A percentile compares a stretch with the other conserved stretches of the same genome.
phyloP scores from a whole-genome alignment of 768 basidiomycete genomes.

The Melanogaster broomeanus region DNA sequence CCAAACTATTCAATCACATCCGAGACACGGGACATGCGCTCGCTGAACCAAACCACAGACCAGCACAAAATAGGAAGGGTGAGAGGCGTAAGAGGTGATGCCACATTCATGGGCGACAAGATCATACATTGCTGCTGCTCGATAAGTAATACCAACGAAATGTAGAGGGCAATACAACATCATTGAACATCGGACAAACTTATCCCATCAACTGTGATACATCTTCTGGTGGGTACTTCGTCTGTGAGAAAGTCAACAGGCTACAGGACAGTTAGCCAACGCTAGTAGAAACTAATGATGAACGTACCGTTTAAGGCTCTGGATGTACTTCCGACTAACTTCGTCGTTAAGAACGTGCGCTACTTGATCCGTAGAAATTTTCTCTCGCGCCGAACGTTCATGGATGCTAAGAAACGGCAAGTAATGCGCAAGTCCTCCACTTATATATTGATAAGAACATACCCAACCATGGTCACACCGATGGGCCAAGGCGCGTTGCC shows the following conservation, averaged over 20 bases:
- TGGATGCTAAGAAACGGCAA: slow-evolving; percentile 66
- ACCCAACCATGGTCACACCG: slow-evolving; percentile 99
- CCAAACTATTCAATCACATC: slow-evolving; percentile 76
- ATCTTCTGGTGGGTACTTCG: slow-evolving; percentile 93
- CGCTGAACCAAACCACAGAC: slow-evolving; percentile 37
- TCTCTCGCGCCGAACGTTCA: slow-evolving; percentile 96
- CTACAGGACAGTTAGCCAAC: slow-evolving; percentile 42
- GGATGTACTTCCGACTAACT: slow-evolving; percentile 98
- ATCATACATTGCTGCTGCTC: slow-evolving; percentile 6
- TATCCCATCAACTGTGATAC: slow-evolving; percentile 92
- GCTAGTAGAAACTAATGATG: neutral
- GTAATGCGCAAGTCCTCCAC: neutral
- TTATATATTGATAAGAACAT: slow-evolving; percentile 27
- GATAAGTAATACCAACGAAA: slow-evolving; percentile 6
- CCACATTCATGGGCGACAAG: neutral
- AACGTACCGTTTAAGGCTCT: slow-evolving; percentile 88
- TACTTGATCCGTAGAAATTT: slow-evolving; percentile 96
- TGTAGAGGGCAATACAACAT: neutral
- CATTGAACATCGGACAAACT: neutral
- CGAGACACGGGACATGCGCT: slow-evolving; percentile 69
- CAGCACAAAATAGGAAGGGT: slow-evolving; percentile 35
- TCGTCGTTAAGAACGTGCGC: slow-evolving; percentile 99
- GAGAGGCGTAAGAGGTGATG: slow-evolving; percentile 29
- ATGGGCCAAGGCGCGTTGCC: slow-evolving; percentile 99
- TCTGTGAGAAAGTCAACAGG: slow-evolving; percentile 92